Base-by-base conservation (phyloP, 768 basidiomycete species). In the Artomyces pyxidatus region DNA sequence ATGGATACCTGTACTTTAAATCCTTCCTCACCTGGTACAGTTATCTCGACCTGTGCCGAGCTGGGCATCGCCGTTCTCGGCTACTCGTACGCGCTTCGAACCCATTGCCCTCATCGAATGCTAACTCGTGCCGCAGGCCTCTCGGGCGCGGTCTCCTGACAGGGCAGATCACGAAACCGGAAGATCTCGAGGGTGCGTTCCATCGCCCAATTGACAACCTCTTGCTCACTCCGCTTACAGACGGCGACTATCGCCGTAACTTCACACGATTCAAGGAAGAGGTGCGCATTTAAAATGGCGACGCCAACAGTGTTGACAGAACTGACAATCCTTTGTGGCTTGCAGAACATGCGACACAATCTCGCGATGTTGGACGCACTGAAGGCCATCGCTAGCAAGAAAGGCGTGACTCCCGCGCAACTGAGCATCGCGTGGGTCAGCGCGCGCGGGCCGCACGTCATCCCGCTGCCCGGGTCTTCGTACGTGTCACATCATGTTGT, bases 51-150 rank as follows among this genome's bases (percentile, higher is more conserved):
- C 1, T 74, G 76, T 3, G 62, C 67, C 41, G 76, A 79, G 52
- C 69, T 80, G 16, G 72, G 72, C 3, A 67, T 82, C 44, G 65
- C 77, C 7, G 71, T 83, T 22, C 61, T 75, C 12, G 80, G 73
- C 29, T 84, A 84, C 57, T 75, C 78, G 40, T 41, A 10, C 12
- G 40, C 10, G 3, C 12, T 10, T 3, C 12, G 3, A 16, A 17
- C 4, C 3, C 12, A 3, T 10, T 16, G 11, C 23, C 12, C 3
- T 3, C 11, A 16, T 41, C 40, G 4, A 12, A 14, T 7, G 17
- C 14, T 12, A 25, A 22, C 7, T n/a, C 23, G 8, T 42, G n/a
- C 40, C 17, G 14, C 40, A 42, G 40, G 29, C 77, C 77, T 0
- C 68, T 78, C 1, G 77, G 77, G 8, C 62, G 68, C 10, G 77